Conservation (phyloP, 2,329 filamentous ascomycete genomes). For the Aspergillus fructus region DNA sequence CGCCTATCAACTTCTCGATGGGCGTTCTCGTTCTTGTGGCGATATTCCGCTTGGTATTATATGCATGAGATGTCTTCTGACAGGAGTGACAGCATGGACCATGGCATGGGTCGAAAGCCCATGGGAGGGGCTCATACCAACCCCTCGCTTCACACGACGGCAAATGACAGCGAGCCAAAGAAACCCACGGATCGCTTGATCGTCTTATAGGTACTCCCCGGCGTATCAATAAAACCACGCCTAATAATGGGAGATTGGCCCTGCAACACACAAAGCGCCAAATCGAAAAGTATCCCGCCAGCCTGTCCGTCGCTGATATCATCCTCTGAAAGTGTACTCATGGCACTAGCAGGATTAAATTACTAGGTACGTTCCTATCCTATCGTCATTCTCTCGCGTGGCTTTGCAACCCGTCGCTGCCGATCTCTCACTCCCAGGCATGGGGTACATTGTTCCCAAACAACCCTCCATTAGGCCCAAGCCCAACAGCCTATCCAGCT, state of each 20-base stretch:
- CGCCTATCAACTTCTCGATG: background rate
- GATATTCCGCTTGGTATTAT: background rate
- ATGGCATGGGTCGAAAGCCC: conserved; percentile 3
- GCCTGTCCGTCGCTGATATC: background rate
- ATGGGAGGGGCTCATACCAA: conserved; percentile 9
- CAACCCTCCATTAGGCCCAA: background rate
- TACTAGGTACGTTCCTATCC: background rate
- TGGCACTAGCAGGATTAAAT: background rate
- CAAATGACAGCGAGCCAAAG: conserved; percentile 2
- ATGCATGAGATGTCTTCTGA: conserved; percentile 1
- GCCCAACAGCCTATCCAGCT: background rate
- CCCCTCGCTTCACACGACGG: conserved; percentile 1
- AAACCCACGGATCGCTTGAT: conserved; percentile 11
- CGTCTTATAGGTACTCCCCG: background rate
- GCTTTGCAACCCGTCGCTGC: background rate
- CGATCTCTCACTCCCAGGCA: background rate
- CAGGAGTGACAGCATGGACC: background rate
- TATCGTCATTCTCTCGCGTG: background rate
- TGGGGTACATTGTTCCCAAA: background rate
- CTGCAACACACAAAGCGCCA: background rate
- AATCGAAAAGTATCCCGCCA: background rate
- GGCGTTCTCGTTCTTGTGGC: background rate
- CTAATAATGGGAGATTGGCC: background rate
- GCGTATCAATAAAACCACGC: background rate
- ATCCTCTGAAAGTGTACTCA: background rate